A percentile compares a stretch with the other conserved stretches of the same genome.
phyloP scores from a whole-genome alignment of 352 stramenopile species.

The Globisporangium lucens region DNA sequence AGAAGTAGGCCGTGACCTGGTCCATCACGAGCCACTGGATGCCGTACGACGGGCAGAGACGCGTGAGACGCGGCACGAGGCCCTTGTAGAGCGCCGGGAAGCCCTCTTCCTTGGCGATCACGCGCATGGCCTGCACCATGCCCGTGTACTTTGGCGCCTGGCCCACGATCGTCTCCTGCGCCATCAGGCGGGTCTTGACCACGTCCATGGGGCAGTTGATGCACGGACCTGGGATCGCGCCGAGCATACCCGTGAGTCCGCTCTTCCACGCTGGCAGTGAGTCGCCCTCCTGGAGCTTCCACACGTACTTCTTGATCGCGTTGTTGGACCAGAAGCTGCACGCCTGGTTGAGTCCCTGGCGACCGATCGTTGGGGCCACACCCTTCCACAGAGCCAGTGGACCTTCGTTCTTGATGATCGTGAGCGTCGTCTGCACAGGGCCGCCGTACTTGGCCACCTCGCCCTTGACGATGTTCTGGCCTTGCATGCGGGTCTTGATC shows the following conservation, averaged over 20 bases:
- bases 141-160: constrained; percentile 94
- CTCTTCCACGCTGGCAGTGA: constrained; percentile 93
- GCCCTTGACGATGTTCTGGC: constrained; percentile 85
- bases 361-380: constrained; percentile 94
- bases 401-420: constrained; percentile 93
- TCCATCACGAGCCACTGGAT: constrained; percentile 89
- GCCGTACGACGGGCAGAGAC: constrained; percentile 83
- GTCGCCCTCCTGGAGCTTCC: constrained; percentile 81
- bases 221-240: constrained; percentile 80
- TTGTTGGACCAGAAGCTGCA: constrained; percentile 98
- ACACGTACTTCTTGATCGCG: constrained; percentile 88
- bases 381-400: constrained; percentile 94
- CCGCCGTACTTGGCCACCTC: constrained; percentile 84
- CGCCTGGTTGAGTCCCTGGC: constrained; percentile 97
- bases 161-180: constrained; percentile 84
- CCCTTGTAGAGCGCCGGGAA: constrained; percentile 95
- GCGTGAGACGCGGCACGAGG: constrained; percentile 93
- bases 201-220: constrained; percentile 94
- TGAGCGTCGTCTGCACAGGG: constrained; percentile 90
- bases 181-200: constrained; percentile 95
- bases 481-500: constrained; percentile 97
- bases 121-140: constrained; percentile 85
- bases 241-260: constrained; percentile 91
- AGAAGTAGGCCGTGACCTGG: constrained; percentile 73
- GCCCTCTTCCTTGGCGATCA: constrained; percentile 96